Evolutionary conservation across 2,329 filamentous ascomycete species (phyloP), one percentile per base, ranked within the genome.

Genomic region (Hymenoscyphus fructigenus): DNA sequence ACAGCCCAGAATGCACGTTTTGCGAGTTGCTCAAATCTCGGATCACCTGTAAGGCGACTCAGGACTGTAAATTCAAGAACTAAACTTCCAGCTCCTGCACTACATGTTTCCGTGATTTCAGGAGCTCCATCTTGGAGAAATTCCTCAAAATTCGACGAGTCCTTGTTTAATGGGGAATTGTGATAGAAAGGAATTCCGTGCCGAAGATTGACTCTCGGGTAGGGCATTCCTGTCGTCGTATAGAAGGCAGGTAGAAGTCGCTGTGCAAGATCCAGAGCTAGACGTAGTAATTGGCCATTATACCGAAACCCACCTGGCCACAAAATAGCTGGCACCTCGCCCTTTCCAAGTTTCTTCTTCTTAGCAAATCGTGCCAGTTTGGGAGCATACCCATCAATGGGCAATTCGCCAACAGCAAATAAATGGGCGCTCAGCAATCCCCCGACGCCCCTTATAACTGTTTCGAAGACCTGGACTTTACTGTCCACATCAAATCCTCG

Each of bases 391-490:
- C 91, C 90, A 15, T 83, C 81, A 63, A 98, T 97, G 0, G 95
- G 95, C 63, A 99, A 79, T 64, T 96, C 93, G 38, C 93, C 95
- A 26, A 93, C 83, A 14, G 95, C 94, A 76, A 99, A 99, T 53
- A 97, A 80, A 79, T 99, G 95, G 1, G 94, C 93, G 74, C 93
- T 97, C 69, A 99, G 79, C 64, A 99, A 81, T 0, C 95, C 95
- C 15, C 95, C 95, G 57, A 96, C 86, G 17, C 94, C 95, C 65
- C 95, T 86, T 71, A 99, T 99, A 41, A 97, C 94, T 0, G 94
- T 98, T 80, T 99, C 95, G 74, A 99, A 99, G 47, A 99, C 92
- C 79, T 99, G 94, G 1, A 99, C 95, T 78, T 98, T 99, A 80
- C 93, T 97, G 78, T 99, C 94, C 50, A 97, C 82, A 77, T 99